These are phyloP conservation scores for Phascolomyces articulosus DNA, from an alignment of 371 early-diverging fungal genomes.

Conservation along the genomic window DNA sequence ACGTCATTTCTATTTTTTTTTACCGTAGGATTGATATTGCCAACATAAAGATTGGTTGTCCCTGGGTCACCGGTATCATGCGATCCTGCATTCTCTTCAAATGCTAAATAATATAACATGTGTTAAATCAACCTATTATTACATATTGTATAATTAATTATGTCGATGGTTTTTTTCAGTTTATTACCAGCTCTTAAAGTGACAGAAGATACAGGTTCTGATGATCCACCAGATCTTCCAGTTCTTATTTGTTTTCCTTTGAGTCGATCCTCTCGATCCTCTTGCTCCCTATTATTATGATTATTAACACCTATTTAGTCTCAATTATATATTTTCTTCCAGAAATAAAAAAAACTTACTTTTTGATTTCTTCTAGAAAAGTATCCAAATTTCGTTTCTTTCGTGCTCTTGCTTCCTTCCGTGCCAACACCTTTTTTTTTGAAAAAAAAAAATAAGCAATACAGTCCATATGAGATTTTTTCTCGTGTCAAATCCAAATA, in stretches of 20 bases:
- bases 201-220: slow-evolving; percentile 8
- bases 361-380: slow-evolving; percentile 86
- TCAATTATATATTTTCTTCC: too few species aligned
- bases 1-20: too few species aligned
- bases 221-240: not conserved
- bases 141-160: too few species aligned
- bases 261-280: slow-evolving; percentile 38
- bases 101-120: slow-evolving; percentile 18
- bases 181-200: slow-evolving; percentile 44
- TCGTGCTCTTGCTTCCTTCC: slow-evolving; percentile 43
- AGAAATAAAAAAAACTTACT: slow-evolving; percentile 28
- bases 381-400: slow-evolving; percentile 84
- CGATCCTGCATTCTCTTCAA: slow-evolving; percentile 57
- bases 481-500: too few species aligned
- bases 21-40: slow-evolving; percentile 73
- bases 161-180: not conserved
- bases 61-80: slow-evolving; percentile 75
- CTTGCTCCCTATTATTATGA: slow-evolving; percentile 35
- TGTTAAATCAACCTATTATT: too few species aligned
- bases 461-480: too few species aligned
- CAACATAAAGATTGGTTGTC: slow-evolving; percentile 92
- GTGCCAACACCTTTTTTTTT: slow-evolving; percentile 21
- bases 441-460: not conserved
- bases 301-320: too few species aligned
- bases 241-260: slow-evolving; percentile 2